Conservation (phyloP, 306 rosid species). For the Chamaecrista fasciculata region DNA sequence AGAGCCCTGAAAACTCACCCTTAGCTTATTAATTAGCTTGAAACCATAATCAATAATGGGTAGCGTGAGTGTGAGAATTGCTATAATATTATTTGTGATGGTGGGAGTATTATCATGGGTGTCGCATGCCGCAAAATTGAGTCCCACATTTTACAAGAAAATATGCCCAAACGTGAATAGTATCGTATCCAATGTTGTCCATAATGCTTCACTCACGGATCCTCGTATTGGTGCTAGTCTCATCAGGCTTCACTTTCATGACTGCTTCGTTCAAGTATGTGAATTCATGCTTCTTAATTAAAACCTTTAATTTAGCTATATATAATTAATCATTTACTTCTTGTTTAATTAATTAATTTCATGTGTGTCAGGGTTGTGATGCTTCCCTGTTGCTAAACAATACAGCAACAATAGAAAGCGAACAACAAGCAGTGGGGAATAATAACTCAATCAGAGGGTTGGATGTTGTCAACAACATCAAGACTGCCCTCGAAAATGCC, state of each 20-base stretch:
- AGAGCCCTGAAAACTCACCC: neutral
- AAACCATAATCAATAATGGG: no score
- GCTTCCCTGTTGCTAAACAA: conserved; percentile 53
- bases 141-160: conserved; percentile 26
- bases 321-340: no score
- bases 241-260: conserved; percentile 44
- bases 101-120: neutral
- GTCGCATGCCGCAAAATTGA: conserved; percentile 9
- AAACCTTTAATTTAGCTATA: no score
- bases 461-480: conserved; percentile 50
- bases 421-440: conserved; percentile 31
- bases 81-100: neutral
- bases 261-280: conserved; percentile 45
- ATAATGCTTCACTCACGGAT: conserved; percentile 21
- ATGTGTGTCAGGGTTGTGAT: conserved; percentile 77
- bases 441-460: conserved; percentile 51
- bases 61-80: neutral
- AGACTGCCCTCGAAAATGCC: conserved; percentile 43
- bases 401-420: conserved; percentile 38
- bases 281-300: no score
- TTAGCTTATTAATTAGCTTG: no score
- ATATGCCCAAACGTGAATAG: conserved; percentile 20
- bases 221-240: conserved; percentile 33
- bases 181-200: conserved; percentile 9
- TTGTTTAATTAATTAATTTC: no score